Evolutionary conservation across 129 eudicot genomes (phyloP).

Genomic region (Erigeron canadensis): DNA sequence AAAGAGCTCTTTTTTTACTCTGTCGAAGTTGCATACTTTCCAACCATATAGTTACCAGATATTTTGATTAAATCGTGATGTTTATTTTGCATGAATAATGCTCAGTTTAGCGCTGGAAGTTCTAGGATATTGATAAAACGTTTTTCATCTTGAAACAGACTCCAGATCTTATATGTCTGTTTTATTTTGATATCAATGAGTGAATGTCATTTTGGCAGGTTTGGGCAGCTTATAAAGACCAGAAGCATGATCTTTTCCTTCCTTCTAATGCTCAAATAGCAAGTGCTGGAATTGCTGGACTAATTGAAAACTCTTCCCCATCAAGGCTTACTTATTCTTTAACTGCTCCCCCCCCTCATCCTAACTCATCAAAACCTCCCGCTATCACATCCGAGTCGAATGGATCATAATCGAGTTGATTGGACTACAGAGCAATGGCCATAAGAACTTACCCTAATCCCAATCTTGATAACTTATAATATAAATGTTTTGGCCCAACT

Average conservation of each 20-base stretch:
- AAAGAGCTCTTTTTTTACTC: no score
- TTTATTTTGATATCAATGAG: neutral
- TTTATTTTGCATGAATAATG: neutral
- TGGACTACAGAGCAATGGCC: neutral
- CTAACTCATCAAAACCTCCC: slow-evolving; percentile 42
- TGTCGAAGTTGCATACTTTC: no score
- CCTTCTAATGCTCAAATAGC: slow-evolving; percentile 96
- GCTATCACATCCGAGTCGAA: slow-evolving; percentile 37
- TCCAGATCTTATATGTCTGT: neutral
- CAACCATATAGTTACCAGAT: no score
- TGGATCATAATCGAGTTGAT: slow-evolving; percentile 33
- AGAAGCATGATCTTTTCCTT: slow-evolving; percentile 93
- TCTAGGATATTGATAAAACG: neutral
- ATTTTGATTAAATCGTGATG: no score
- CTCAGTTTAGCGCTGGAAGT: neutral
- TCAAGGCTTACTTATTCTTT: slow-evolving; percentile 76
- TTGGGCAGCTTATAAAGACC: slow-evolving; percentile 97
- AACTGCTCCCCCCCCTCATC: slow-evolving; percentile 72
- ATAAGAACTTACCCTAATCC: neutral
- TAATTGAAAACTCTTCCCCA: slow-evolving; percentile 78
- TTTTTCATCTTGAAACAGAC: neutral
- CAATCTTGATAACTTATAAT: slow-evolving; percentile 15
- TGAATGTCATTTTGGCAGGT: slow-evolving; percentile 49
- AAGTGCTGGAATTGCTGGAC: slow-evolving; percentile 94
- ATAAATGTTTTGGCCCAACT: slow-evolving; percentile 12